Evolutionary conservation across 2,329 filamentous ascomycete species (phyloP).

Genomic region (Cladophialophora chaetospira): DNA sequence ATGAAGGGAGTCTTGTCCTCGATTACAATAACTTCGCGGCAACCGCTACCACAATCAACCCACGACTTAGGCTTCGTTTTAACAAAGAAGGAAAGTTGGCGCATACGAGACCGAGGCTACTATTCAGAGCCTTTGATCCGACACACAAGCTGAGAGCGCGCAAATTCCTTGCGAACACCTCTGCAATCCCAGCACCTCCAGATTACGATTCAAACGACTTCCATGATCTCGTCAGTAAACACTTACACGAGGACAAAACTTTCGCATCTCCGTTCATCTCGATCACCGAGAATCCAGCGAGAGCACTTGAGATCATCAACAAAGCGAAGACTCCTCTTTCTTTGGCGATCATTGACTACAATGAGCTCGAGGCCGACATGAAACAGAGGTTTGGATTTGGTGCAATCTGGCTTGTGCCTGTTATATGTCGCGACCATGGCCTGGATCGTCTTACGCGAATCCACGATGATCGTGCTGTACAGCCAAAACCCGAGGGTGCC

Average conservation of each 20-base stretch:
- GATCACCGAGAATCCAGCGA: conserved; percentile 5
- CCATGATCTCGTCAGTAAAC: neutral
- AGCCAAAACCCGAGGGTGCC: neutral
- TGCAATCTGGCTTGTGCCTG: conserved; percentile 20
- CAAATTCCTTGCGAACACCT: neutral
- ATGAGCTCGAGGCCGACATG: conserved; percentile 19
- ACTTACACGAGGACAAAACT: conserved; percentile 13
- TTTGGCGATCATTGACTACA: conserved; percentile 20
- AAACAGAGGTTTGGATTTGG: conserved; percentile 1
- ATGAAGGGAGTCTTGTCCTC: neutral
- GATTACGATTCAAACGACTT: conserved; percentile 4
- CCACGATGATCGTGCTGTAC: neutral
- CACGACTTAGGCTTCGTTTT: neutral
- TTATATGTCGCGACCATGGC: conserved; percentile 6
- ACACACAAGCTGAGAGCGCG: neutral
- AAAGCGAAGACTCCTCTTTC: neutral
- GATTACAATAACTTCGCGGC: neutral
- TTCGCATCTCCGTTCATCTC: conserved; percentile 22
- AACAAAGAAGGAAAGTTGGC: neutral
- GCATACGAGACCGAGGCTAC: neutral
- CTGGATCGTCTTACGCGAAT: conserved; percentile 14
- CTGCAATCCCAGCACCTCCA: conserved; percentile 1
- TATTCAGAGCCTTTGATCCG: conserved; percentile 6
- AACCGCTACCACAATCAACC: neutral
- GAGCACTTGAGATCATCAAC: conserved; percentile 13